These are phyloP conservation scores for Zoysia pacifica DNA, from an alignment of 176 grass and related monocot species.

Conservation along the genomic window DNA sequence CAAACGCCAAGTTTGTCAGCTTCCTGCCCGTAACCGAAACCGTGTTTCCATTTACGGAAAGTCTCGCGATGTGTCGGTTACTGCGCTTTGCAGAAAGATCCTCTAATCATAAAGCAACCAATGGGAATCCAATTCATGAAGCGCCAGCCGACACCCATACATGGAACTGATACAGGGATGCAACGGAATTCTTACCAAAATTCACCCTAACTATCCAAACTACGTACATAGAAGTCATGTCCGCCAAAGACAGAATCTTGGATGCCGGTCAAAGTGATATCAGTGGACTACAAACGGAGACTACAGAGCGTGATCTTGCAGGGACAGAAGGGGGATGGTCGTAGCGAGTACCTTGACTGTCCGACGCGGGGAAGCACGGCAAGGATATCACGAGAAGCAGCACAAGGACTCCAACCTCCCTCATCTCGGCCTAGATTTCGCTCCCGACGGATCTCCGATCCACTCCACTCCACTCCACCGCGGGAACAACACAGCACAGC, in stretches of 20 bases:
- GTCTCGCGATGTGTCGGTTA: not conserved
- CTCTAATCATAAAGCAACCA: constrained; percentile 8
- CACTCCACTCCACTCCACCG: not conserved
- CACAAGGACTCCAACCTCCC: constrained; percentile 7
- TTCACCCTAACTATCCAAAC: not conserved
- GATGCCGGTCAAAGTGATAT: not conserved
- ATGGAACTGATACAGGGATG: not conserved
- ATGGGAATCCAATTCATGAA: not conserved
- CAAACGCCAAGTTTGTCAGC: not conserved
- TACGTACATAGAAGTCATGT: not conserved
- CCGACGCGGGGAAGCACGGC: constrained; percentile 45
- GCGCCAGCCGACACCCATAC: not conserved
- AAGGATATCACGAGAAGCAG: constrained; percentile 16
- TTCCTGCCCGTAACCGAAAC: not conserved
- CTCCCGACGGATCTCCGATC: not conserved
- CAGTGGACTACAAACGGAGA: not conserved
- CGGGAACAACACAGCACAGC: too few species aligned
- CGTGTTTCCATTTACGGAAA: not conserved
- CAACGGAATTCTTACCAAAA: not conserved
- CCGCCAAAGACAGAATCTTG: not conserved
- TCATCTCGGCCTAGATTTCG: constrained; percentile 6
- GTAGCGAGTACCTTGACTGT: constrained; percentile 35
- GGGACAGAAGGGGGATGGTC: not conserved
- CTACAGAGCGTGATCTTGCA: not conserved
- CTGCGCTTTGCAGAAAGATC: not conserved